Base-by-base conservation (phyloP, 2,329 filamentous ascomycete genomes). In the Fusarium chaquense region DNA sequence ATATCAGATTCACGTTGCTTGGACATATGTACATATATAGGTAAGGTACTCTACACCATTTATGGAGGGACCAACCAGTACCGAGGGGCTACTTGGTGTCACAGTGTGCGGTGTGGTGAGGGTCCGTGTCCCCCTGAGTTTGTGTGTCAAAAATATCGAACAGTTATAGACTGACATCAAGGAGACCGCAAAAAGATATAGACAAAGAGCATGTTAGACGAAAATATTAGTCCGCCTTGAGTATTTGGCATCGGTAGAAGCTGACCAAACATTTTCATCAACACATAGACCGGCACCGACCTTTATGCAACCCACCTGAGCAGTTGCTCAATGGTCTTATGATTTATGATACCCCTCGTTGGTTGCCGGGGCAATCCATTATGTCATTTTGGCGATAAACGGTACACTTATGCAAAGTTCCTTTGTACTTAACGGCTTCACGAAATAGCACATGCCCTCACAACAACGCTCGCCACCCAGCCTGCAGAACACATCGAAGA, bases 291-390 rank as follows among this genome's bases (percentile, higher is more conserved):
- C 10, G 10, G 35, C 11, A 10, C 2, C 2, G 18, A n/a, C 35
- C 16, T 18, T 36, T n/a, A 36, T n/a, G 35, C 35, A 18, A 30
- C 10, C 35, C 2, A 36, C 18, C 16, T 36, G 16, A 11, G 35
- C 16, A n/a, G 35, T n/a, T 11, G 16, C 4, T n/a, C 16, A 36
- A 18, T 36, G 35, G 8, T 36, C 12, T 8, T n/a, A 8, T 44
- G n/a, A 35, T 59, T 49, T 61, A 40, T 57, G 41, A 9, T 45
- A 35, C 50, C 62, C 56, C 56, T 40, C 45, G 24, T 28, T 20
- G 65, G 73, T 75, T 75, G 73, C 73, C 58, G 60, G 71, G 73
- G 73, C 69, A 71, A 75, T 72, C 51, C 32, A 62, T 72, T 71
- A 72, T 75, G 71, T 71, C 73, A 71, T 75, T 62, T 36, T 36